Conservation (phyloP, 1,284 basidiomycete species). For the Sporisorium scitamineum region DNA sequence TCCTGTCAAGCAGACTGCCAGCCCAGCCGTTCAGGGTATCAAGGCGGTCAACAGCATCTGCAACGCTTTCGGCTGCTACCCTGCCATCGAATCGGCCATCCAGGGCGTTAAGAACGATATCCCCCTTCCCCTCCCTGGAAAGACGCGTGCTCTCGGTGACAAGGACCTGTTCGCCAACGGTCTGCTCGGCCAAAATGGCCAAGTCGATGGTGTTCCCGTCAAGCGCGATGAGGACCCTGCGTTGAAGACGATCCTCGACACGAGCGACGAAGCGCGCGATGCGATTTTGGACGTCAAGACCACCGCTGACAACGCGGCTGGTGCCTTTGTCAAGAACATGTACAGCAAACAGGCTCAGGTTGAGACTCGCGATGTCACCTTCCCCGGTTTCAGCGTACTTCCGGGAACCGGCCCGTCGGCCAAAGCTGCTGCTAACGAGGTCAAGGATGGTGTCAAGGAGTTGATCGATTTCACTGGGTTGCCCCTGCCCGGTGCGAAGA, state of each 20-base stretch:
- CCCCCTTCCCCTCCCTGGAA: slow-evolving; percentile 10
- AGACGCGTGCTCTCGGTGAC: slow-evolving; percentile 23
- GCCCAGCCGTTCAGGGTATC: slow-evolving; percentile 36
- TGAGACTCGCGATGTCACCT: slow-evolving; percentile 13
- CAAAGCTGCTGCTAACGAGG: slow-evolving; percentile 25
- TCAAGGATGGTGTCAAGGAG: slow-evolving; percentile 23
- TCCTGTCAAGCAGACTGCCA: slow-evolving; percentile 28
- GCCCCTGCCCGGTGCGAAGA: slow-evolving; percentile 32
- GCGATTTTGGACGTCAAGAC: slow-evolving; percentile 25
- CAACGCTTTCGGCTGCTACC: slow-evolving; percentile 28
- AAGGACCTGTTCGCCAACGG: slow-evolving; percentile 32
- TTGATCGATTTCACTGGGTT: slow-evolving; percentile 29
- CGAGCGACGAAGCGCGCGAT: slow-evolving; percentile 32
- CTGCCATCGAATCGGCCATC: slow-evolving; percentile 9
- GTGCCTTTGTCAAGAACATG: slow-evolving; percentile 47
- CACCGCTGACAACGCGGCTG: slow-evolving; percentile 22
- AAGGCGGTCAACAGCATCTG: slow-evolving; percentile 31
- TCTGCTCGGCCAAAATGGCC: slow-evolving; percentile 15
- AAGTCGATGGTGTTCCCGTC: slow-evolving; percentile 27
- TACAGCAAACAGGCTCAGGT: slow-evolving; percentile 35
- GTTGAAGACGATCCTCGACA: slow-evolving; percentile 15
- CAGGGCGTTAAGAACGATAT: slow-evolving; percentile 6
- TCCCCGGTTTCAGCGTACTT: slow-evolving; percentile 27
- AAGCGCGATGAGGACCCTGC: slow-evolving; percentile 27
- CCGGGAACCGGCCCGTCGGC: slow-evolving; percentile 37